phyloP scores from a whole-genome alignment of 2,329 filamentous ascomycete genomes.

The Didymella glomerata region DNA sequence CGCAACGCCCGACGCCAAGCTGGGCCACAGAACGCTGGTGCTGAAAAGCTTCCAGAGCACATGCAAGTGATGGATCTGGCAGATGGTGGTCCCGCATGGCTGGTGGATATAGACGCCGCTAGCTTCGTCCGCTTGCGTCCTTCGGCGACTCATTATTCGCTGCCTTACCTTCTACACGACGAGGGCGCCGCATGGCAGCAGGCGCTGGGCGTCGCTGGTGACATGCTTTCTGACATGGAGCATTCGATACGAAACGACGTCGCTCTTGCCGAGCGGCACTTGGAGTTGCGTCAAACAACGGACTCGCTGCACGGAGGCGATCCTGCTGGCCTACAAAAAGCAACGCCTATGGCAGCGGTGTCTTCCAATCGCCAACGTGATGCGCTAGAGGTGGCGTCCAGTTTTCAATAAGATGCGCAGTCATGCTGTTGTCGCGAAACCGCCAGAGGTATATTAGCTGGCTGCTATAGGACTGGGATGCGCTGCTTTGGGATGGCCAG shows the following conservation, averaged over 20 bases:
- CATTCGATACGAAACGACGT: slow-evolving; percentile 6
- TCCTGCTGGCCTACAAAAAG: slow-evolving; percentile 28
- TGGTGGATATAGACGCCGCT: slow-evolving; percentile 25
- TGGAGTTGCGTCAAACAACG: slow-evolving; percentile 38
- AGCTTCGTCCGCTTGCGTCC: slow-evolving; percentile 29
- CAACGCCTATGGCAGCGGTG: slow-evolving; percentile 26
- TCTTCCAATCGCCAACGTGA: slow-evolving; percentile 32
- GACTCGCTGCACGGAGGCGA: slow-evolving; percentile 39
- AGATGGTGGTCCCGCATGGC: slow-evolving; percentile 34
- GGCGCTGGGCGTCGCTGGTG: slow-evolving; percentile 4
- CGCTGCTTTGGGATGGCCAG: slow-evolving; percentile 35
- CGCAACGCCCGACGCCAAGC: slow-evolving; percentile 24
- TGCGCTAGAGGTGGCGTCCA: slow-evolving; percentile 40
- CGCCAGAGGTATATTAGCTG: slow-evolving; percentile 35
- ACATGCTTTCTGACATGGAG: slow-evolving; percentile 8
- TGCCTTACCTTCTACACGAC: slow-evolving; percentile 21
- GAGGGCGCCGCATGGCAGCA: neutral
- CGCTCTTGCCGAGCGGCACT: slow-evolving; percentile 20
- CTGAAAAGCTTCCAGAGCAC: slow-evolving; percentile 27
- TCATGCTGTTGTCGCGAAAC: slow-evolving; percentile 37
- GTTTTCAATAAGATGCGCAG: slow-evolving; percentile 28
- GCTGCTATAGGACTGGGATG: slow-evolving; percentile 34
- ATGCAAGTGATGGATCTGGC: slow-evolving; percentile 36
- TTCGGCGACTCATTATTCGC: slow-evolving; percentile 12
- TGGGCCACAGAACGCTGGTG: slow-evolving; percentile 35